phyloP scores from a whole-genome alignment of 2,329 filamentous ascomycete genomes.

The Ophiocordyceps australis region DNA sequence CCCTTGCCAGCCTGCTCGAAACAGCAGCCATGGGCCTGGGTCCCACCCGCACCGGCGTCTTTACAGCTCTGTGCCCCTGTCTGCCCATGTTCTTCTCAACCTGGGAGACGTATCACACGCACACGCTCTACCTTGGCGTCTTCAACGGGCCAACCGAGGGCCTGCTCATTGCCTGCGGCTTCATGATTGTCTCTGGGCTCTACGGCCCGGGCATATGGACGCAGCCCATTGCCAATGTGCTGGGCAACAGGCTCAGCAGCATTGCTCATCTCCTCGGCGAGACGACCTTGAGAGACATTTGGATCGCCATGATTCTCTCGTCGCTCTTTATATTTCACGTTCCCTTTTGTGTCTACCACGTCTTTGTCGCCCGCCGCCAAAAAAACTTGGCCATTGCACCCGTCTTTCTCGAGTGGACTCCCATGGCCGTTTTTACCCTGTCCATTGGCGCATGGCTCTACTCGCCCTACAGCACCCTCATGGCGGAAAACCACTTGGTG shows the following conservation, averaged over 20 bases:
- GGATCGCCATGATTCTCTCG: slow-evolving; percentile 53
- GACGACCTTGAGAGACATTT: slow-evolving; percentile 69
- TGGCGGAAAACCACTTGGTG: slow-evolving; percentile 71
- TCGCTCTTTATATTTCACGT: slow-evolving; percentile 58
- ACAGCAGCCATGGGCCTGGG: slow-evolving; percentile 88
- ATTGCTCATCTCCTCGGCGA: slow-evolving; percentile 44
- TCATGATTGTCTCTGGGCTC: slow-evolving; percentile 77
- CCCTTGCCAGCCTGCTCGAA: slow-evolving; percentile 75
- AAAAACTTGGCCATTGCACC: slow-evolving; percentile 60
- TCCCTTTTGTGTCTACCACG: slow-evolving; percentile 79
- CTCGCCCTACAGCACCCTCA: slow-evolving; percentile 69
- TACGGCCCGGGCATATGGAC: slow-evolving; percentile 84
- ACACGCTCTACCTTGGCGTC: slow-evolving; percentile 87
- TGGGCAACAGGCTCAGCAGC: slow-evolving; percentile 35
- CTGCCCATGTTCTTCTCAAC: slow-evolving; percentile 99
- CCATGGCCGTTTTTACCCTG: slow-evolving; percentile 65
- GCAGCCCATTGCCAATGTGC: slow-evolving; percentile 48
- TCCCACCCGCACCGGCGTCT: slow-evolving; percentile 65
- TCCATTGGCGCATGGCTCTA: slow-evolving; percentile 72
- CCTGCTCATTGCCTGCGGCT: slow-evolving; percentile 65
- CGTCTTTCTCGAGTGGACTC: slow-evolving; percentile 85
- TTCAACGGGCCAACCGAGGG: slow-evolving; percentile 97
- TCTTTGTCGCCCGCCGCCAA: slow-evolving; percentile 54
- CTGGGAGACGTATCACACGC: slow-evolving; percentile 98
- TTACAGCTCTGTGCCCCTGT: slow-evolving; percentile 80